These are phyloP conservation scores for Dendrobium catenatum DNA, from an alignment of 106 monocot species.

Conservation along the genomic window DNA sequence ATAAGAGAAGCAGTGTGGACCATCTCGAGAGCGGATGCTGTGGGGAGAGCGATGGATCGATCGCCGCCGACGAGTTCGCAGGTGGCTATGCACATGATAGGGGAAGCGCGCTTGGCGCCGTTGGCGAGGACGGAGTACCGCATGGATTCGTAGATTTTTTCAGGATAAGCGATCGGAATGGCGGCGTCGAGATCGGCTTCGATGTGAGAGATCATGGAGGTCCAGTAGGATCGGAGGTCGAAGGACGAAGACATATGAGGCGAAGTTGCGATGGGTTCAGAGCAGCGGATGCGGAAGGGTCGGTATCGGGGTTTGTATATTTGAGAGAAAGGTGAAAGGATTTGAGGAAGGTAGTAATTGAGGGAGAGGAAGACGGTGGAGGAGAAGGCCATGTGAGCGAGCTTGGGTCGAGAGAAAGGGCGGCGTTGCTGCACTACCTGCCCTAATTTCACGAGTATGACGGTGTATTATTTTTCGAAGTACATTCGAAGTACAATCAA, in stretches of 20 bases:
- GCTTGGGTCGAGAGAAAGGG: no score
- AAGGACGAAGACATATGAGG: conserved; percentile 20
- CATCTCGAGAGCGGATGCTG: conserved; percentile 85
- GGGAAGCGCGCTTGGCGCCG: conserved; percentile 57
- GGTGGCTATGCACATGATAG: conserved; percentile 64
- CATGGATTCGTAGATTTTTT: conserved; percentile 55
- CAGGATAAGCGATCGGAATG: conserved; percentile 46
- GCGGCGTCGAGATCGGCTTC: conserved; percentile 53
- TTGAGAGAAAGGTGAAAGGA: not conserved
- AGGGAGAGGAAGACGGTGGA: conserved; percentile 14
- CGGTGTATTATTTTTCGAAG: no score
- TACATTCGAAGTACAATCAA: no score
- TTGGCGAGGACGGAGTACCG: conserved; percentile 70
- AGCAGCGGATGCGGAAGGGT: not conserved
- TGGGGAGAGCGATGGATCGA: conserved; percentile 39
- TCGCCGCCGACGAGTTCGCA: conserved; percentile 57
- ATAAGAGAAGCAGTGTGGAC: conserved; percentile 80
- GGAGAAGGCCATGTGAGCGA: conserved; percentile 4
- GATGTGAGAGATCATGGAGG: conserved; percentile 41
- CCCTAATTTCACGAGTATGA: not conserved
- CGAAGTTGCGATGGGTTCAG: not conserved
- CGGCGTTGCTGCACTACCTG: no score
- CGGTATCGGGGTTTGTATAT: not conserved
- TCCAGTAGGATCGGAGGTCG: conserved; percentile 72
- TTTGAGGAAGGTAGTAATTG: not conserved